phyloP scores from a whole-genome alignment of 192 early-diverging fungal genomes.

The Rhizoclosmatium globosum region DNA sequence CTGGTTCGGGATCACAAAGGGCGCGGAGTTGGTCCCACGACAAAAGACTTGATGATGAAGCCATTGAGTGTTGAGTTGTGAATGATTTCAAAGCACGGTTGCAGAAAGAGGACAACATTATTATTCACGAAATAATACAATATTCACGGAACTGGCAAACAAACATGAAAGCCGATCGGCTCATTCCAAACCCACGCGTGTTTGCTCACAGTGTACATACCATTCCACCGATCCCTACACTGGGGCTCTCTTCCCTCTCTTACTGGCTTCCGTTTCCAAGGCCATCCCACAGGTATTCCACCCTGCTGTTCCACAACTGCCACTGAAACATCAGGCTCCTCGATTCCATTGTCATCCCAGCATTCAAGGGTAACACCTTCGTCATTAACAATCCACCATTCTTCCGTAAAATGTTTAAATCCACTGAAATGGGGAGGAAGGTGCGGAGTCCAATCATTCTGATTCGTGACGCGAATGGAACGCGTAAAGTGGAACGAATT shows the following conservation, averaged over 20 bases:
- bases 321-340: not conserved
- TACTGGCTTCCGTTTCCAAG: not conserved
- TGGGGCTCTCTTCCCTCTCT: not conserved
- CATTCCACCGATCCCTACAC: constrained; percentile 20
- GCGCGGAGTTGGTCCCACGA: not conserved
- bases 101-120: not conserved
- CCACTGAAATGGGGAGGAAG: constrained; percentile 45
- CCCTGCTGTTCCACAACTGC: not conserved
- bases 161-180: constrained; percentile 32
- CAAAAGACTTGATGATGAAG: too few species aligned
- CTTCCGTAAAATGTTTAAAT: constrained; percentile 42
- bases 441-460: constrained; percentile 45
- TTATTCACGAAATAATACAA: not conserved
- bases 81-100: too few species aligned
- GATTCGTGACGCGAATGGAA: constrained; percentile 39
- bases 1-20: not conserved
- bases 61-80: too few species aligned
- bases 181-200: constrained; percentile 29
- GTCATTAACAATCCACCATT: constrained; percentile 45
- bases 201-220: constrained; percentile 29
- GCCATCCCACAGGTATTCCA: not conserved
- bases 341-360: constrained; percentile 33
- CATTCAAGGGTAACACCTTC: constrained; percentile 39
- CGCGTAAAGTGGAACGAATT: constrained; percentile 11
- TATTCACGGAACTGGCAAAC: constrained; percentile 6